Evolutionary conservation across 148 eudicot genomes (phyloP).

Genomic region (Camellia sinensis): DNA sequence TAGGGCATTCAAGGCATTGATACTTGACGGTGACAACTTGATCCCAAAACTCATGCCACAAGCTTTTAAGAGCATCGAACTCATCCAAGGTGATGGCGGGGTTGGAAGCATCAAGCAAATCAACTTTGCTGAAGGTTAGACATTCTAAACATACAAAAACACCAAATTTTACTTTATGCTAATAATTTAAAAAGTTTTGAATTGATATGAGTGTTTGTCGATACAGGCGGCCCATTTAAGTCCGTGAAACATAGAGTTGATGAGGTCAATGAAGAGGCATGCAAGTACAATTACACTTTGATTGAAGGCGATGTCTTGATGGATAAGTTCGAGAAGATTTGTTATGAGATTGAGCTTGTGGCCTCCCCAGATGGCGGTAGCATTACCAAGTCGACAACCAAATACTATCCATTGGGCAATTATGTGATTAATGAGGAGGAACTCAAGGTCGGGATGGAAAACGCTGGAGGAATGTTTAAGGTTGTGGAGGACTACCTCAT

Average conservation of each 20-base stretch:
- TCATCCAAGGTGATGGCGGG: constrained; percentile 26
- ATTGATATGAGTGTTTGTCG: too few species aligned
- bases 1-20: constrained; percentile 19
- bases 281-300: neutral
- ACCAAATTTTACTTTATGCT: neutral
- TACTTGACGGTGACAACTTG: constrained; percentile 25
- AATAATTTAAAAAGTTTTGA: neutral
- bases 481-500: constrained; percentile 12
- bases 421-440: neutral
- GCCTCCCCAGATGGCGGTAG: neutral
- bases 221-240: neutral
- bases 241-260: neutral
- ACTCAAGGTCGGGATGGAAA: constrained; percentile 3
- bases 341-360: neutral
- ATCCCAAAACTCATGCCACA: constrained; percentile 31
- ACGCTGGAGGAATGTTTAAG: neutral
- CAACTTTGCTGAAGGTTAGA: constrained; percentile 27
- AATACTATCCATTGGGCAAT: neutral
- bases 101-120: constrained; percentile 28
- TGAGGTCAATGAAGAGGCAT: neutral
- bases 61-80: constrained; percentile 24
- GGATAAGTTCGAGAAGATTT: neutral
- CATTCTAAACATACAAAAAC: neutral
- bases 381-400: neutral
- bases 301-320: neutral